Percentiles rank a stretch among this genome's conserved stretches.
Conservation (phyloP, 192 early-diverging fungal genomes). For the Linnemannia schmuckeri region DNA sequence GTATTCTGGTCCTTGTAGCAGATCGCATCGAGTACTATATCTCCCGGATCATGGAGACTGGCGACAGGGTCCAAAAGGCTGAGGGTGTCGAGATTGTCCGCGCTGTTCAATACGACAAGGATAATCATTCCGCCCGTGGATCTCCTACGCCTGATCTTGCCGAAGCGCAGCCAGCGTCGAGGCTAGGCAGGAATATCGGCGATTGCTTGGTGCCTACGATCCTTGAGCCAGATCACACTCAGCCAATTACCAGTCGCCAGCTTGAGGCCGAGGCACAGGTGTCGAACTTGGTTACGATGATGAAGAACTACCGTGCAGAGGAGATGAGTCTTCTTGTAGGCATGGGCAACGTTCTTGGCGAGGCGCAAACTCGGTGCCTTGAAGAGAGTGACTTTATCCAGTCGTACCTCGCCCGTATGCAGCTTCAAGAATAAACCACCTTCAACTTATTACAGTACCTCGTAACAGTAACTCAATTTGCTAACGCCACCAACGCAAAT, state of each 20-base stretch:
- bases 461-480: too few relatives aligned
- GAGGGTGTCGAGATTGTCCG: constrained; percentile 25
- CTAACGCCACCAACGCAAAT: background rate
- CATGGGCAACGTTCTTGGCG: constrained; percentile 28
- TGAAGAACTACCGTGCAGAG: constrained; percentile 38
- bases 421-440: background rate
- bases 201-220: constrained; percentile 28
- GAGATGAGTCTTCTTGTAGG: constrained; percentile 35
- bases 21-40: constrained; percentile 30
- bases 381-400: constrained; percentile 35
- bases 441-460: too few relatives aligned
- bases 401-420: constrained; percentile 39
- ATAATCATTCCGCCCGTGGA: background rate
- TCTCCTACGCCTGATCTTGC: too few relatives aligned
- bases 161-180: background rate
- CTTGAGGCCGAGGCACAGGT: constrained; percentile 24
- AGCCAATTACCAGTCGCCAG: constrained; percentile 22
- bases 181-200: constrained; percentile 8
- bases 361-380: constrained; percentile 27
- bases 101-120: constrained; percentile 9
- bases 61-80: constrained; percentile 35
- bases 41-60: constrained; percentile 45
- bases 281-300: constrained; percentile 19
- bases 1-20: constrained; percentile 24
- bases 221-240: constrained; percentile 21